Evolutionary conservation across 192 early-diverging fungal genomes (phyloP).

Genomic region (Phycomyces nitens): DNA sequence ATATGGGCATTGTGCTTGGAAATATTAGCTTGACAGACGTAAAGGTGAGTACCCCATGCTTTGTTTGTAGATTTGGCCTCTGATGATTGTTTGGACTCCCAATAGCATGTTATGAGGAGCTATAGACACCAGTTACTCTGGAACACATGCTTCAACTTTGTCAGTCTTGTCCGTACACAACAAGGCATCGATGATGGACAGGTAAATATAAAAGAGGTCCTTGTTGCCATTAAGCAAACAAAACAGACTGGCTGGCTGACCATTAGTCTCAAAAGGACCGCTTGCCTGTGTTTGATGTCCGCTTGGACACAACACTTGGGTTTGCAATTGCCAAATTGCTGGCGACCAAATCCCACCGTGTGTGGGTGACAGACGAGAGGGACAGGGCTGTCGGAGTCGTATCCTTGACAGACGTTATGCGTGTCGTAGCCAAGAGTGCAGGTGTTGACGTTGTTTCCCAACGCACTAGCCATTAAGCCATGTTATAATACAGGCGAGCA

Average conservation of each 20-base stretch:
- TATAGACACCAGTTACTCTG: constrained; percentile 44
- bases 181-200: constrained; percentile 67
- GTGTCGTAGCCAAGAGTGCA: constrained; percentile 22
- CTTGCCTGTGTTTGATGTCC: constrained; percentile 73
- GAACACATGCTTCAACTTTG: constrained; percentile 61
- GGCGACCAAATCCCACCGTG: constrained; percentile 77
- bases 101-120: constrained; percentile 34
- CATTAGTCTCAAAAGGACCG: constrained; percentile 41
- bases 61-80: no score
- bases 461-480: no score
- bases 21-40: constrained; percentile 71
- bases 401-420: constrained; percentile 76
- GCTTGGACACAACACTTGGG: constrained; percentile 64
- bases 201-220: no score
- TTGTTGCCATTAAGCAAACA: no score
- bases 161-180: constrained; percentile 52
- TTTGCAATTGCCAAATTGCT: constrained; percentile 73
- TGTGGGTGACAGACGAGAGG: constrained; percentile 68
- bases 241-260: background rate
- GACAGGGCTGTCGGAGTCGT: constrained; percentile 66
- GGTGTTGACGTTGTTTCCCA: no score
- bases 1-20: constrained; percentile 52
- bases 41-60: constrained; percentile 42
- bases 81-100: no score
- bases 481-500: no score